These are phyloP conservation scores for Tolypocladium cylindrosporum DNA, from an alignment of 2,329 filamentous ascomycete species.

Conservation along the genomic window DNA sequence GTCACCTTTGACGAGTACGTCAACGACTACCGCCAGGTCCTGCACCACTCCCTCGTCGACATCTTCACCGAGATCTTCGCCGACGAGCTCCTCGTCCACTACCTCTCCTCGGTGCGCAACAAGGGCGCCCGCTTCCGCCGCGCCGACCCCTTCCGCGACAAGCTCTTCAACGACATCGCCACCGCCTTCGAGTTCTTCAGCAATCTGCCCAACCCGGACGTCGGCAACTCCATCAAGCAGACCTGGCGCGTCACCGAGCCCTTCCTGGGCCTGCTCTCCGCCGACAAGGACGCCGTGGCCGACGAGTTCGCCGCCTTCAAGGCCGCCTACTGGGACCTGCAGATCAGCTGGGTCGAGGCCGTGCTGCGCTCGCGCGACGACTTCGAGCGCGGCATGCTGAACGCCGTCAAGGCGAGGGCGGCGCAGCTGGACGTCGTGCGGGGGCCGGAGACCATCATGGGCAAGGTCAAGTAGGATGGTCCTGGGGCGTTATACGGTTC, in stretches of 20 bases:
- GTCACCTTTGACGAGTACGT: conserved; percentile 95
- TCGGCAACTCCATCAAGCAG: conserved; percentile 67
- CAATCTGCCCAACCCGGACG: conserved; percentile 57
- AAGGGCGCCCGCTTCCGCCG: conserved; percentile 82
- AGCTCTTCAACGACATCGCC: conserved; percentile 86
- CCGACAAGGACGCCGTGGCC: conserved; percentile 62
- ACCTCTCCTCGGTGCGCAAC: conserved; percentile 79
- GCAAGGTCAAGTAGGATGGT: conserved; percentile 61
- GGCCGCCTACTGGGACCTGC: conserved; percentile 81
- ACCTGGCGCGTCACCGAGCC: conserved; percentile 88
- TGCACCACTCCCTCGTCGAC: conserved; percentile 80
- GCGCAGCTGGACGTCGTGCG: conserved; percentile 74
- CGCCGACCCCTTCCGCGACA: conserved; percentile 78
- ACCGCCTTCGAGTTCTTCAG: conserved; percentile 87
- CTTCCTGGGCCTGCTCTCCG: conserved; percentile 70
- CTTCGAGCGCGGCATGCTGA: conserved; percentile 85
- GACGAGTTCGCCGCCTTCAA: conserved; percentile 80
- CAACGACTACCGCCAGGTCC: conserved; percentile 70
- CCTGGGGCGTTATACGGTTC: not conserved
- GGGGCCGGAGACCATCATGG: conserved; percentile 88
- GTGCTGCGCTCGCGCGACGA: conserved; percentile 82
- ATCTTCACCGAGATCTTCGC: conserved; percentile 90
- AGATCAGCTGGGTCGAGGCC: conserved; percentile 91
- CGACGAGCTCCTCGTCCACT: conserved; percentile 80
- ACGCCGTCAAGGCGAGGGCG: conserved; percentile 78